phyloP scores from a whole-genome alignment of 2,329 filamentous ascomycete genomes.

The Fusarium foetens region DNA sequence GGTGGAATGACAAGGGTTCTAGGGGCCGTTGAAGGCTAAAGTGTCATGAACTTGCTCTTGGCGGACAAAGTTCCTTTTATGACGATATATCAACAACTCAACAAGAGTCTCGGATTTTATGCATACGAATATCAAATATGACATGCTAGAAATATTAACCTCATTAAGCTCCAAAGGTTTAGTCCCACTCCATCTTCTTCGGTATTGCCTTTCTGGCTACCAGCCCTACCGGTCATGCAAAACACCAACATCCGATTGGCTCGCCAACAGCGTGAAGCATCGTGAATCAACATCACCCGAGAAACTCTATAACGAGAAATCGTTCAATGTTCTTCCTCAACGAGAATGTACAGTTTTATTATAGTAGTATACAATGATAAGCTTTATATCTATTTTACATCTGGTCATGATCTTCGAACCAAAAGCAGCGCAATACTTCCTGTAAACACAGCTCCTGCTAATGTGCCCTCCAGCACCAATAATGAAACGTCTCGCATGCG shows the following conservation, averaged over 20 bases:
- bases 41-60: not conserved
- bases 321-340: not conserved
- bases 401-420: constrained; percentile 49
- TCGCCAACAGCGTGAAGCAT: constrained; percentile 3
- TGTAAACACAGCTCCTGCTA: constrained; percentile 71
- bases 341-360: constrained; percentile 14
- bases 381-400: constrained; percentile 29
- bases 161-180: constrained; percentile 2
- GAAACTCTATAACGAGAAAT: not conserved
- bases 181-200: constrained; percentile 4
- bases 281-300: constrained; percentile 1
- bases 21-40: not conserved
- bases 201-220: constrained; percentile 14
- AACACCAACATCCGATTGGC: constrained; percentile 27
- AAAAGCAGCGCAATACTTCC: constrained; percentile 63
- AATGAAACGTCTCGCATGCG: constrained; percentile 76
- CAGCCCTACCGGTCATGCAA: constrained; percentile 34
- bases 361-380: constrained; percentile 35
- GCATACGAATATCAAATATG: not conserved
- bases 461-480: constrained; percentile 74
- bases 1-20: constrained; percentile 20
- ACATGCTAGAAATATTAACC: not conserved
- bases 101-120: not conserved
- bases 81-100: not conserved
- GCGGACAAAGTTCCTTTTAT: not conserved